phyloP scores from a whole-genome alignment of 208 protist species.

The Acanthamoeba culbertsoni region DNA sequence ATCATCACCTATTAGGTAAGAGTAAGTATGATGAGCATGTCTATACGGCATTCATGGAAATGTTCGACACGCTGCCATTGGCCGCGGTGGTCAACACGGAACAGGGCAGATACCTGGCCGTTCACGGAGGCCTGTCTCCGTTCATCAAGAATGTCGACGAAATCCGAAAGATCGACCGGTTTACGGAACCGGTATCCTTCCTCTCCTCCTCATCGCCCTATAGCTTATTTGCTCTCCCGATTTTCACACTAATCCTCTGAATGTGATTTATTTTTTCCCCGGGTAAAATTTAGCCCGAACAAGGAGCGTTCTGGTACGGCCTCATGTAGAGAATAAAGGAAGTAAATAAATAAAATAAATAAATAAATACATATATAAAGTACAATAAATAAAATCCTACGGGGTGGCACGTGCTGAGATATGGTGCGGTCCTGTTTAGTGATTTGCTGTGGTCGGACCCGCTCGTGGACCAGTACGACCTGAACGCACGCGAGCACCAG shows the following conservation, averaged over 20 bases:
- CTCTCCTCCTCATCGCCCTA: background rate
- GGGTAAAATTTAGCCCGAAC: background rate
- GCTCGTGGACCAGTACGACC: conserved; percentile 89
- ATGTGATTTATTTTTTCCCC: conserved; percentile 68
- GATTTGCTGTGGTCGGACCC: conserved; percentile 92
- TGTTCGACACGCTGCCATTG: conserved; percentile 93
- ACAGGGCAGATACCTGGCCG: conserved; percentile 82
- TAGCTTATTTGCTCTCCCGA: background rate
- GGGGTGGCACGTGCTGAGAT: background rate
- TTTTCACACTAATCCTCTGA: conserved; percentile 88
- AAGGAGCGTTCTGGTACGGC: conserved; percentile 25
- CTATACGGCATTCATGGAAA: conserved; percentile 90
- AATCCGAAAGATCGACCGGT: conserved; percentile 91
- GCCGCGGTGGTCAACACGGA: conserved; percentile 86
- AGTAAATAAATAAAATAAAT: no score
- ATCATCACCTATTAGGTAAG: background rate
- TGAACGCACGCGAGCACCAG: conserved; percentile 58
- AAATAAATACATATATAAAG: no score
- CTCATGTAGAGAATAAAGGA: no score
- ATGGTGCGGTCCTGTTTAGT: background rate
- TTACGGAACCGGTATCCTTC: conserved; percentile 86
- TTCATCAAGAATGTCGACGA: conserved; percentile 80
- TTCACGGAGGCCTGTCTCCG: conserved; percentile 89
- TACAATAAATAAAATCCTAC: no score
- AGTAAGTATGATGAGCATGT: conserved; percentile 88